Evolutionary conservation across 805 yeast genomes (phyloP).

Genomic region (Yamadazyma sp.): DNA sequence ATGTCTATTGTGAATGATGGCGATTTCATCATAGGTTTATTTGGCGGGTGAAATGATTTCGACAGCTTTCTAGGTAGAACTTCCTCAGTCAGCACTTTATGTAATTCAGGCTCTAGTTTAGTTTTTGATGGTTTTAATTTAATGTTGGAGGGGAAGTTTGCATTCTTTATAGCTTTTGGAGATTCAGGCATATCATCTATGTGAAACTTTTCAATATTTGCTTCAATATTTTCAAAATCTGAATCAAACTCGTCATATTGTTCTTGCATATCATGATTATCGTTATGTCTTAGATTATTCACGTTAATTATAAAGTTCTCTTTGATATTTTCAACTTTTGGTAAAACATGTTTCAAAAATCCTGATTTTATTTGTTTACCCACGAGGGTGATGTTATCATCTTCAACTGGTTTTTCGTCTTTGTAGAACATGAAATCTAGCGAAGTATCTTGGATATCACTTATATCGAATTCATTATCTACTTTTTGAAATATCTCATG

Average conservation of each 20-base stretch:
- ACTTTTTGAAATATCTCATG: slow-evolving; percentile 4
- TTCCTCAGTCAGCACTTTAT: background rate
- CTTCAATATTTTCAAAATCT: background rate
- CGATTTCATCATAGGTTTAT: slow-evolving; percentile 8
- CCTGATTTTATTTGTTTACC: too few species aligned
- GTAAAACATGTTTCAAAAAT: too few species aligned
- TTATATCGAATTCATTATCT: slow-evolving; percentile 1
- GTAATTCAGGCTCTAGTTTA: slow-evolving; percentile 5
- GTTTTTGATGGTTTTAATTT: slow-evolving; percentile 12
- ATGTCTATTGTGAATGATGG: slow-evolving; percentile 12
- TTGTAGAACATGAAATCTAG: slow-evolving; percentile 6
- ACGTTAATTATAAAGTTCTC: slow-evolving; percentile 20
- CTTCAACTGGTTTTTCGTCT: background rate
- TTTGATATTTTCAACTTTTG: background rate
- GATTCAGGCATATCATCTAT: slow-evolving; percentile 2
- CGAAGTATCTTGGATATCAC: slow-evolving; percentile 1
- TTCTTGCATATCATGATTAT: slow-evolving; percentile 10
- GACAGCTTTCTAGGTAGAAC: slow-evolving; percentile 8
- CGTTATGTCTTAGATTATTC: slow-evolving; percentile 30
- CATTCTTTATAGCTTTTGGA: background rate
- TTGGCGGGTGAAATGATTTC: slow-evolving; percentile 4
- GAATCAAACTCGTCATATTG: slow-evolving; percentile 1
- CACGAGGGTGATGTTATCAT: slow-evolving; percentile 11
- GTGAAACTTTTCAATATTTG: background rate
- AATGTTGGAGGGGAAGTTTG: slow-evolving; percentile 2